Percentiles rank a stretch among this genome's conserved stretches.
Evolutionary conservation across 2,329 filamentous ascomycete species (phyloP).

Genomic region (Elsinoe batatas): DNA sequence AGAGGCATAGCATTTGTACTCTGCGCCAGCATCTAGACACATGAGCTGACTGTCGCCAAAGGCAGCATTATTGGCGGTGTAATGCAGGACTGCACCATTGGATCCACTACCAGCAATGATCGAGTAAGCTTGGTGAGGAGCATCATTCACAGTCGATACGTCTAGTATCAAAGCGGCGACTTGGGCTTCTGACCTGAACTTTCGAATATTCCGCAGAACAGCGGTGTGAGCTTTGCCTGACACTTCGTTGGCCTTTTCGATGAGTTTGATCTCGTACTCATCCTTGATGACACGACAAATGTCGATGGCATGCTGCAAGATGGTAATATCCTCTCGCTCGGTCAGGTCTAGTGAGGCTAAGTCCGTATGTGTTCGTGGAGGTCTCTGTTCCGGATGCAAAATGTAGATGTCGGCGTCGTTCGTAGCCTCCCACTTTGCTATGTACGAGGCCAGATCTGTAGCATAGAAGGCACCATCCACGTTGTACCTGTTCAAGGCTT

Average conservation of each 20-base stretch:
- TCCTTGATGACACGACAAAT: conserved; percentile 74
- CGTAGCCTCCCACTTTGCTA: conserved; percentile 25
- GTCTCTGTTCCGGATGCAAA: conserved; percentile 23
- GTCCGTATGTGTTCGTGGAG: background rate
- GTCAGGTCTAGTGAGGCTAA: background rate
- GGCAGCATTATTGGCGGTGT: conserved; percentile 65
- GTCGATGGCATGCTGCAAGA: conserved; percentile 64
- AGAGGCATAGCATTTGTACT: conserved; percentile 76
- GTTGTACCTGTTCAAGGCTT: conserved; percentile 69
- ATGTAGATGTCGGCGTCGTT: conserved; percentile 25
- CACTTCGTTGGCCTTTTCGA: conserved; percentile 72
- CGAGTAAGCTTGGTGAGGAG: conserved; percentile 72
- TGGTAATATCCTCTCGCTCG: conserved; percentile 17
- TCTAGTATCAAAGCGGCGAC: conserved; percentile 69
- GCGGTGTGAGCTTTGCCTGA: conserved; percentile 67
- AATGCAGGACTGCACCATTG: conserved; percentile 83
- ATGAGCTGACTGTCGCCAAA: conserved; percentile 62
- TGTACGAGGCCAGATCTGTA: conserved; percentile 23
- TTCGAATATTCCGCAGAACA: conserved; percentile 55
- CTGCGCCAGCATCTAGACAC: conserved; percentile 78
- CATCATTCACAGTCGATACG: conserved; percentile 61
- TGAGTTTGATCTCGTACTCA: conserved; percentile 70
- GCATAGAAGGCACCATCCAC: conserved; percentile 57
- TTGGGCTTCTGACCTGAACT: conserved; percentile 67
- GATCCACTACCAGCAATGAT: conserved; percentile 76